Conservation (phyloP, 768 basidiomycete species). For the Tylopilus rubrobrunneus region DNA sequence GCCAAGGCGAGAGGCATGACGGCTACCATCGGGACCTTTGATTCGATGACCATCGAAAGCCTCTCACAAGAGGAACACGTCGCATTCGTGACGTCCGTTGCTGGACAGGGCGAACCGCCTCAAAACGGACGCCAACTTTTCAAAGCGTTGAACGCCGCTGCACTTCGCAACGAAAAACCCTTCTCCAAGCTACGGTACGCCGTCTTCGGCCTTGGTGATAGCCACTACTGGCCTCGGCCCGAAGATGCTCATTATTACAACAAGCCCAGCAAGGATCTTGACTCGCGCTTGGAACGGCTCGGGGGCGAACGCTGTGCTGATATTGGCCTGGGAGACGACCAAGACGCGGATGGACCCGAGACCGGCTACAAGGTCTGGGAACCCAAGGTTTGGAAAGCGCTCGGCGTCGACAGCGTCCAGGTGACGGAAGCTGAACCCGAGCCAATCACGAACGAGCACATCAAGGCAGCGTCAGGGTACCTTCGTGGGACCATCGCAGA, state of each 20-base stretch:
- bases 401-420: constrained; percentile 88
- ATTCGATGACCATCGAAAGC: constrained; percentile 73
- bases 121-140: constrained; percentile 91
- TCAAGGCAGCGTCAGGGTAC: constrained; percentile 94
- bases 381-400: constrained; percentile 84
- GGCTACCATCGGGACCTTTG: constrained; percentile 70
- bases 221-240: constrained; percentile 97
- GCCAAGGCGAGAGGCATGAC: constrained; percentile 84
- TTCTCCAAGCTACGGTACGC: constrained; percentile 67
- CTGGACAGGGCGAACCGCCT: constrained; percentile 96
- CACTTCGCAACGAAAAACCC: constrained; percentile 45
- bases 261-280: constrained; percentile 90
- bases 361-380: constrained; percentile 99
- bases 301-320: constrained; percentile 72
- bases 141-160: constrained; percentile 75
- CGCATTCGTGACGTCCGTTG: constrained; percentile 84
- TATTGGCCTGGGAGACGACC: constrained; percentile 91
- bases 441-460: constrained; percentile 98
- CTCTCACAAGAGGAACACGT: constrained; percentile 74
- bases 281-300: constrained; percentile 71
- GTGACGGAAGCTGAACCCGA: constrained; percentile 92
- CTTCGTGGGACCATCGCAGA: constrained; percentile 94
- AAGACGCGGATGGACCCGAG: constrained; percentile 92
- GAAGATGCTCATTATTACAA: constrained; percentile 99
- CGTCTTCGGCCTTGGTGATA: constrained; percentile 96